phyloP scores from a whole-genome alignment of 768 basidiomycete species.

The Krasilnikovozyma curviuscula region DNA sequence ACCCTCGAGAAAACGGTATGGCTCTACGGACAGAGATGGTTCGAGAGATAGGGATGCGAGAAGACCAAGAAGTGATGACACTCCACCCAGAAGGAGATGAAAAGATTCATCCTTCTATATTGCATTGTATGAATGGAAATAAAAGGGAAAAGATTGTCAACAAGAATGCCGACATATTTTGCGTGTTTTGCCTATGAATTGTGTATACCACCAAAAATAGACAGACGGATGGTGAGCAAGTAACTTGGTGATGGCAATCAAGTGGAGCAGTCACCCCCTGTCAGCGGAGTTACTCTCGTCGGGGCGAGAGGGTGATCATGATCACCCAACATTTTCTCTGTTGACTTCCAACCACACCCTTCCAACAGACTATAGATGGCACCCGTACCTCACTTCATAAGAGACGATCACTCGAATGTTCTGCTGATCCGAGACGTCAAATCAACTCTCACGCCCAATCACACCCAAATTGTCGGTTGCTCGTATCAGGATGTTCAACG shows the following conservation, averaged over 20 bases:
- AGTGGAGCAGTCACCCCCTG: too few species aligned
- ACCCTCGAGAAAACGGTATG: not conserved
- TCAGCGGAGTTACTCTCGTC: too few species aligned
- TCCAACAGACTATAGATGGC: not conserved
- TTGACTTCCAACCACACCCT: not conserved
- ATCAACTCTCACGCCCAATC: not conserved
- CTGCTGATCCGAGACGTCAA: not conserved
- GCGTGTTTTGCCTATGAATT: too few species aligned
- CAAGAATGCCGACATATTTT: too few species aligned
- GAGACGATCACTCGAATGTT: not conserved
- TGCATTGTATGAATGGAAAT: too few species aligned
- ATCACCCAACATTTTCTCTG: too few species aligned
- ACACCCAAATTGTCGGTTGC: not conserved
- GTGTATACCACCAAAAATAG: too few species aligned
- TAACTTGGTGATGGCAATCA: too few species aligned
- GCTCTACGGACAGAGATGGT: slow-evolving; percentile 22
- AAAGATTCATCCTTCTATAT: not conserved
- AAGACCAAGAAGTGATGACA: not conserved
- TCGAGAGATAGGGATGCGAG: slow-evolving; percentile 17
- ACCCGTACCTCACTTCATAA: not conserved
- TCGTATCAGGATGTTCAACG: not conserved
- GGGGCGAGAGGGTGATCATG: too few species aligned
- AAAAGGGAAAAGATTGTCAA: too few species aligned
- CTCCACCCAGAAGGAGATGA: not conserved
- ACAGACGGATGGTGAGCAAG: too few species aligned